Evolutionary conservation across 1,284 basidiomycete species (phyloP).

Genomic region (Pascua guehoae): DNA sequence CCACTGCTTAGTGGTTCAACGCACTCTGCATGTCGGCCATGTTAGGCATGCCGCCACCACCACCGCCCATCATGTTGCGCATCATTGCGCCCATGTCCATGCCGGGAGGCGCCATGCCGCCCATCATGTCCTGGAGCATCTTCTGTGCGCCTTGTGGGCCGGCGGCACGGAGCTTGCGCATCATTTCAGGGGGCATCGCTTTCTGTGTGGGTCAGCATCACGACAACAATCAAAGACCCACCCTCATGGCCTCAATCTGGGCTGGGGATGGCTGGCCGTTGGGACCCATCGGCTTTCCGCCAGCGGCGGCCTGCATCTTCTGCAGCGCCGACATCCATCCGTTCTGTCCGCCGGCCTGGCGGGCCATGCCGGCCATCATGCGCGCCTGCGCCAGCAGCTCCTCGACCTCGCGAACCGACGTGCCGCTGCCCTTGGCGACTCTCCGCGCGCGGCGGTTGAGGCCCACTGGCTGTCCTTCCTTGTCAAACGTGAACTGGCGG

Average conservation of each 20-base stretch:
- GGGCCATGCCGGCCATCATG: conserved; percentile 97
- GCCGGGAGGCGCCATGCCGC: conserved; percentile 55
- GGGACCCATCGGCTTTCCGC: conserved; percentile 75
- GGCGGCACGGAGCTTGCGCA: conserved; percentile 74
- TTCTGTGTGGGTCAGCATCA: conserved; percentile 53
- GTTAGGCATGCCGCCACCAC: conserved; percentile 47
- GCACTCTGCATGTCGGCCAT: conserved; percentile 52
- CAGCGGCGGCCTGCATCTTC: conserved; percentile 81
- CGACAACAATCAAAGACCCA: conserved; percentile 54
- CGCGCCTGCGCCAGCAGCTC: conserved; percentile 91
- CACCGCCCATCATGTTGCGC: conserved; percentile 46
- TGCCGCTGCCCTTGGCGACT: conserved; percentile 92
- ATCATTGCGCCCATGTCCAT: conserved; percentile 67
- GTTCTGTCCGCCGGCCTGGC: conserved; percentile 93
- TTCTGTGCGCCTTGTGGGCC: conserved; percentile 79
- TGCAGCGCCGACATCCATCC: conserved; percentile 86
- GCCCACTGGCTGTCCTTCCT: conserved; percentile 74
- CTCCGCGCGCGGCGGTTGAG: conserved; percentile 82
- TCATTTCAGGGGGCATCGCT: conserved; percentile 81
- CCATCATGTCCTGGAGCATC: conserved; percentile 96
- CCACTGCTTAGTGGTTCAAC: background rate
- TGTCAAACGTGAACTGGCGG: conserved; percentile 59
- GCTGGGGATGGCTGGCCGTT: conserved; percentile 83
- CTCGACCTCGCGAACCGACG: conserved; percentile 92
- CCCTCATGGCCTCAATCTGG: conserved; percentile 79